phyloP scores from a whole-genome alignment of 2,329 filamentous ascomycete species.

The Purpureocillium lavendulum region DNA sequence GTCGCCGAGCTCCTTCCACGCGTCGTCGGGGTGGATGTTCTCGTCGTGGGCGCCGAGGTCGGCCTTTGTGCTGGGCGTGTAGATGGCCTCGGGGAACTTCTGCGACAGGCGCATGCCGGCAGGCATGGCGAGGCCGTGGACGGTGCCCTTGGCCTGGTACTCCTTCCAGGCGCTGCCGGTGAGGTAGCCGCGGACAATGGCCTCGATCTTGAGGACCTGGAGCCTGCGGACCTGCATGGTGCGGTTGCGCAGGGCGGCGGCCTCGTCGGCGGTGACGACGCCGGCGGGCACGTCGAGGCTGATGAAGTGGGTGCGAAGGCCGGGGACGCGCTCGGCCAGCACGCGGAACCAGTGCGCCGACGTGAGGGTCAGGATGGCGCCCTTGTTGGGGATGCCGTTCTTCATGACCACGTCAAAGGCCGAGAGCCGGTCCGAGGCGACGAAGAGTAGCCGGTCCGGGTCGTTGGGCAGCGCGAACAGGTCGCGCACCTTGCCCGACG shows the following conservation, averaged over 20 bases:
- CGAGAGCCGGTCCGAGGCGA: slow-evolving; percentile 83
- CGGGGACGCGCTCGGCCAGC: slow-evolving; percentile 33
- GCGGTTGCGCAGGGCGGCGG: slow-evolving; percentile 48
- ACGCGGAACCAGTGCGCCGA: slow-evolving; percentile 47
- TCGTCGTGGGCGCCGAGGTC: slow-evolving; percentile 70
- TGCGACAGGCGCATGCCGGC: slow-evolving; percentile 62
- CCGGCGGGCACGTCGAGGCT: slow-evolving; percentile 29
- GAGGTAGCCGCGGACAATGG: slow-evolving; percentile 72
- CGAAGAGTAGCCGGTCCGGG: slow-evolving; percentile 60
- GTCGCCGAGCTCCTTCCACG: slow-evolving; percentile 32
- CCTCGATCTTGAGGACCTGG: slow-evolving; percentile 15
- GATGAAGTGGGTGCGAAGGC: slow-evolving; percentile 44
- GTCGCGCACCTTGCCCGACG: slow-evolving; percentile 66
- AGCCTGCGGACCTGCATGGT: slow-evolving; percentile 67
- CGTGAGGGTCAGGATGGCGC: slow-evolving; percentile 37
- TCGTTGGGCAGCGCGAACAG: slow-evolving; percentile 64
- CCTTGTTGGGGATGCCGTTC: slow-evolving; percentile 54
- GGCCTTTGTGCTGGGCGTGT: slow-evolving; percentile 72
- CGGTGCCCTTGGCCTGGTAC: slow-evolving; percentile 61
- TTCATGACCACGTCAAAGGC: slow-evolving; percentile 89
- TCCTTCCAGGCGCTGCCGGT: slow-evolving; percentile 80
- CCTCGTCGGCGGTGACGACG: slow-evolving; percentile 32
- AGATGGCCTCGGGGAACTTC: slow-evolving; percentile 59
- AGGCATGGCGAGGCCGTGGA: slow-evolving; percentile 67
- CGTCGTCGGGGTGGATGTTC: slow-evolving; percentile 69